Evolutionary conservation across 1,284 basidiomycete genomes (phyloP).

Genomic region (Rhodotorula sp.): DNA sequence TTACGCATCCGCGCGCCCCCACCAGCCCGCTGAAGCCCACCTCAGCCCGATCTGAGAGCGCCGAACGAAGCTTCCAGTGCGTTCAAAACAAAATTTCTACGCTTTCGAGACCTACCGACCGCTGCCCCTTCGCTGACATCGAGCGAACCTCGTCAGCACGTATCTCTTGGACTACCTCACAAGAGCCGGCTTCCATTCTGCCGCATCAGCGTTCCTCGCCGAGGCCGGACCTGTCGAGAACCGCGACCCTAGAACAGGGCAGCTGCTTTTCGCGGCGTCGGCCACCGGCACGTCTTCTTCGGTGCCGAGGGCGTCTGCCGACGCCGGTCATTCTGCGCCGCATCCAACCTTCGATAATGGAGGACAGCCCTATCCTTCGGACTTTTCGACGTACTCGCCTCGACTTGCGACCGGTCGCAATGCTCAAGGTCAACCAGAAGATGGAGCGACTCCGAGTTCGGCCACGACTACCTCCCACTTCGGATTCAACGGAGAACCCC

Average conservation of each 20-base stretch:
- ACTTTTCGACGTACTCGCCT: background rate
- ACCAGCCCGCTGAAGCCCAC: too few relatives aligned
- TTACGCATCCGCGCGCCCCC: too few relatives aligned
- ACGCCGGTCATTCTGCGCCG: background rate
- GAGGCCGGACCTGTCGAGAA: conserved; percentile 24
- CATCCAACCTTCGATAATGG: background rate
- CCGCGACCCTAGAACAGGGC: conserved; percentile 7
- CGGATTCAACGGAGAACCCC: background rate
- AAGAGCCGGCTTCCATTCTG: conserved; percentile 26
- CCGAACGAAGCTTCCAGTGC: too few relatives aligned
- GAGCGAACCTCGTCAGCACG: conserved; percentile 15
- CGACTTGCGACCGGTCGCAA: background rate
- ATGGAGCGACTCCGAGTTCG: conserved; percentile 1
- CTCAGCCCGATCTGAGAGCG: too few relatives aligned
- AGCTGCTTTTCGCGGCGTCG: background rate
- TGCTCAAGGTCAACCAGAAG: background rate
- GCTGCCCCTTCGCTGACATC: too few relatives aligned
- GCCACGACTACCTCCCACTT: conserved; percentile 5
- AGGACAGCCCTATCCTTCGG: too few relatives aligned
- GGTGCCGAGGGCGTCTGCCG: background rate
- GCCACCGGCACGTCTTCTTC: background rate
- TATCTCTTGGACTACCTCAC: conserved; percentile 44
- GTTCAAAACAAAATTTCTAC: too few relatives aligned
- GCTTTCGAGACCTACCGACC: too few relatives aligned
- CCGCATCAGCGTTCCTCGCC: conserved; percentile 39